Conservation (phyloP, 208 protist species). For the Trypanosoma cruzi region DNA sequence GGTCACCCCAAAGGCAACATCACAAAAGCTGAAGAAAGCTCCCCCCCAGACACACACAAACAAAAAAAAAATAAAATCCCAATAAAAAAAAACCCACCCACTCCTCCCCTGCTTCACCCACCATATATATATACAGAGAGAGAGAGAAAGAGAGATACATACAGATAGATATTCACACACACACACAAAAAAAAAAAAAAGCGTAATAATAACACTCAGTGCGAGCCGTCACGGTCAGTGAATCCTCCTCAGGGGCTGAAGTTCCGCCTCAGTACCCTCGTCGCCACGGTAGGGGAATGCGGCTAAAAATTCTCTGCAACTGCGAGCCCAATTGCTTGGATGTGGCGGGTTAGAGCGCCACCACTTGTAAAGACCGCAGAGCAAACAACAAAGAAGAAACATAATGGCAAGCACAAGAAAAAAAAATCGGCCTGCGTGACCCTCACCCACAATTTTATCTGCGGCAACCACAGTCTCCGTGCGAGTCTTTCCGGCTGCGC, state of each 20-base stretch:
- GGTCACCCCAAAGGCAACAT: too few species aligned
- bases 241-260: not conserved
- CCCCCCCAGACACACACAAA: too few species aligned
- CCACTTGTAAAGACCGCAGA: slow-evolving; percentile 12
- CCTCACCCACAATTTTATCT: not conserved
- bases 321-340: not conserved
- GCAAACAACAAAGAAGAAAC: slow-evolving; percentile 23
- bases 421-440: not conserved
- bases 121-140: too few species aligned
- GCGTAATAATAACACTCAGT: not conserved
- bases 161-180: too few species aligned
- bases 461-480: not conserved
- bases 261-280: slow-evolving; percentile 14
- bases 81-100: too few species aligned
- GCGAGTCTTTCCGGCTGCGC: not conserved
- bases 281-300: not conserved
- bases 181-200: not conserved
- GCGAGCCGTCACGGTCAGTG: not conserved
- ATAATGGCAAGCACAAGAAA: slow-evolving; percentile 25
- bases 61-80: not conserved
- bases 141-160: too few species aligned
- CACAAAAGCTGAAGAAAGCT: too few species aligned
- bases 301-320: not conserved
- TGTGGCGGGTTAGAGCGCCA: not conserved
- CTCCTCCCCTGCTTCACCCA: too few species aligned